Base-by-base conservation (phyloP, 2,329 filamentous ascomycete genomes). In the Aureobasidium namibiae region DNA sequence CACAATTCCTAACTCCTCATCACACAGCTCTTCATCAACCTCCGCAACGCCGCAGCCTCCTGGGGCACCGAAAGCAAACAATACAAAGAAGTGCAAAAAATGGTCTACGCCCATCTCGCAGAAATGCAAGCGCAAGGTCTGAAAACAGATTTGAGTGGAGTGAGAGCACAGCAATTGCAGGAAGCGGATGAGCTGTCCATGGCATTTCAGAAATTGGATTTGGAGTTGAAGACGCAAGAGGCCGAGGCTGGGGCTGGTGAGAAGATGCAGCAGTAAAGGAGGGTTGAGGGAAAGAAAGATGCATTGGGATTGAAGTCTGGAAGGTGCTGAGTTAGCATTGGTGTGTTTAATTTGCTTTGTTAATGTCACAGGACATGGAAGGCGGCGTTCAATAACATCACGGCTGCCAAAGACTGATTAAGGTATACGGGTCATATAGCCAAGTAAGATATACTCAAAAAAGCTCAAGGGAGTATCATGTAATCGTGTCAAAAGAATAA, bases 21-120 rank as follows among this genome's bases (percentile, higher is more conserved):
- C 16, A n/a, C n/a, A 23, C 21, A 73, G 71, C 67, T 74, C 18
- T 66, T 70, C 13, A 63, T 63, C 34, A 73, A 71, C 56, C 67
- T 74, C 13, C 66, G 67, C 41, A 73, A 73, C 57, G 68, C 71
- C 24, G 63, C 63, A 10, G 61, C 65, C n/a, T 72, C 69, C 5
- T 73, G 71, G 56, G 72, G 72, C 52, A 65, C 67, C 56, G 63
- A 66, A 39, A 69, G 68, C 24, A 59, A 65, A 2, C 67, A 69
- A 24, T 68, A 69, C 60, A 63, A 68, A 36, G 64, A 60, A 53
- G 66, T 73, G 3, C 62, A 66, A 13, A 64, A 62, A 2, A 68
- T 65, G 23, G 63, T 74, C 4, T 61, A 69, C 50, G 67, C 69
- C 38, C 69, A 72, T 50, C 59, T 73, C 0, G 59, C 64, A 36